Percentiles rank a stretch among this genome's conserved stretches.
These are phyloP conservation scores for Byssothecium circinans DNA, from an alignment of 2,329 filamentous ascomycete species.

Conservation along the genomic window DNA sequence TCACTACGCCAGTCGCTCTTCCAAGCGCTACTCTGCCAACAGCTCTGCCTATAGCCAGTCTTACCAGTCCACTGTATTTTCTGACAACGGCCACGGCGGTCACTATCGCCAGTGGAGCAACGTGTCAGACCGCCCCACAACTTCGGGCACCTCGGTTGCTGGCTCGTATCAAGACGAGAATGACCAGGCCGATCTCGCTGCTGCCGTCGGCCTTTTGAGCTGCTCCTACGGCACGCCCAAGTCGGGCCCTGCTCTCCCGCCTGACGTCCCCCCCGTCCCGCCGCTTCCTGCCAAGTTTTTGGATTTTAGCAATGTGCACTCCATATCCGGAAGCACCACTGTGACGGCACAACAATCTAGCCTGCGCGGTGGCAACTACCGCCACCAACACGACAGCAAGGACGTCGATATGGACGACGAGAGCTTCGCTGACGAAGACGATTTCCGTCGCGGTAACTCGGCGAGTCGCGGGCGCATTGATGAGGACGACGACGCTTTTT, in stretches of 20 bases:
- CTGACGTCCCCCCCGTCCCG: conserved; percentile 83
- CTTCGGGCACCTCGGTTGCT: conserved; percentile 60
- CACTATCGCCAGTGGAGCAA: conserved; percentile 71
- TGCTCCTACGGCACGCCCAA: conserved; percentile 87
- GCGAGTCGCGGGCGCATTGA: conserved; percentile 65
- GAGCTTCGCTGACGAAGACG: conserved; percentile 66
- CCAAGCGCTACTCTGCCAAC: conserved; percentile 52
- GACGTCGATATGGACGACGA: conserved; percentile 59
- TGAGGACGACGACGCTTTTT: conserved; percentile 93
- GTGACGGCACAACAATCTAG: conserved; percentile 60
- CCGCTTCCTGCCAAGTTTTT: conserved; percentile 81
- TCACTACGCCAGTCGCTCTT: conserved; percentile 36
- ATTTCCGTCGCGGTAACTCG: conserved; percentile 53
- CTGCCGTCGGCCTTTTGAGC: conserved; percentile 85
- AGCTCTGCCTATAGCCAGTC: conserved; percentile 67
- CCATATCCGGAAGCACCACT: conserved; percentile 61
- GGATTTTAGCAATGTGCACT: conserved; percentile 55
- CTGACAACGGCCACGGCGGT: conserved; percentile 56
- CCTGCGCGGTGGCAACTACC: conserved; percentile 66
- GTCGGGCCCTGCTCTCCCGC: conserved; percentile 63
- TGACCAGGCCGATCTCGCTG: conserved; percentile 78
- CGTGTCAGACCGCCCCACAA: conserved; percentile 72
- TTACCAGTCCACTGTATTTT: conserved; percentile 72
- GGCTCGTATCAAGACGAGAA: conserved; percentile 70
- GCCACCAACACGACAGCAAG: conserved; percentile 46